A percentile compares a stretch with the other conserved stretches of the same genome.
These are phyloP conservation scores for Aureobasidium leucospermi DNA, from an alignment of 2,329 filamentous ascomycete species.

Conservation along the genomic window DNA sequence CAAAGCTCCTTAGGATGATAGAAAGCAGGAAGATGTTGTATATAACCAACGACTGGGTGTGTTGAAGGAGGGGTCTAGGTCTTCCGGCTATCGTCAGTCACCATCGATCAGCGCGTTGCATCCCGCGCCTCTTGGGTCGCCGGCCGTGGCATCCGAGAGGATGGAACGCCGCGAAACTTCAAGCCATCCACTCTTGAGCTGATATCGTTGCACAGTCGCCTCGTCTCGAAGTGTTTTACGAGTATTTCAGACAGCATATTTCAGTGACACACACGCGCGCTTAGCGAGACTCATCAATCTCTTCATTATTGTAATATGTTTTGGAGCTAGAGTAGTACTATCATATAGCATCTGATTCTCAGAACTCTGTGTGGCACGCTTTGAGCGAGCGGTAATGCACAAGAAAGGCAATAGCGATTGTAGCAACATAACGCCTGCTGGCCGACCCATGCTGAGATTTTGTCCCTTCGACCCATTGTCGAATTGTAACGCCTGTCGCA, in stretches of 20 bases:
- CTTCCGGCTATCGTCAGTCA: background rate
- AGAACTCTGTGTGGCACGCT: slow-evolving; percentile 5
- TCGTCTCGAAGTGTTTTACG: background rate
- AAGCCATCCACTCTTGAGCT: background rate
- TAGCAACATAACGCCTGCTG: slow-evolving; percentile 12
- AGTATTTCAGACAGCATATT: background rate
- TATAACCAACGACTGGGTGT: background rate
- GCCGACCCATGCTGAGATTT: slow-evolving; percentile 10
- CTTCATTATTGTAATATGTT: slow-evolving; percentile 2
- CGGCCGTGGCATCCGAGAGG: slow-evolving; percentile 5
- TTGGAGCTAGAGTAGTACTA: background rate
- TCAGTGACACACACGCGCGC: background rate
- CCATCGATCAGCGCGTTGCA: slow-evolving; percentile 10
- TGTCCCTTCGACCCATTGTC: slow-evolving; percentile 3
- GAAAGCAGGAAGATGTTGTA: background rate
- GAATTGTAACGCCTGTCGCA: slow-evolving; percentile 9
- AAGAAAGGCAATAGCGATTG: slow-evolving; percentile 6
- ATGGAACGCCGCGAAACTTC: slow-evolving; percentile 1
- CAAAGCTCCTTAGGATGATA: background rate
- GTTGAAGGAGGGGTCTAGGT: slow-evolving; percentile 7
- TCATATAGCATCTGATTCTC: background rate
- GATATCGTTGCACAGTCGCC: background rate
- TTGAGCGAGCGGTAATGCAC: slow-evolving; percentile 8
- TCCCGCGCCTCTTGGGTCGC: slow-evolving; percentile 1
- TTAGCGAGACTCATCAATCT: background rate